phyloP scores from a whole-genome alignment of 768 basidiomycete genomes.

The Tylopilus cervinicoccineus region DNA sequence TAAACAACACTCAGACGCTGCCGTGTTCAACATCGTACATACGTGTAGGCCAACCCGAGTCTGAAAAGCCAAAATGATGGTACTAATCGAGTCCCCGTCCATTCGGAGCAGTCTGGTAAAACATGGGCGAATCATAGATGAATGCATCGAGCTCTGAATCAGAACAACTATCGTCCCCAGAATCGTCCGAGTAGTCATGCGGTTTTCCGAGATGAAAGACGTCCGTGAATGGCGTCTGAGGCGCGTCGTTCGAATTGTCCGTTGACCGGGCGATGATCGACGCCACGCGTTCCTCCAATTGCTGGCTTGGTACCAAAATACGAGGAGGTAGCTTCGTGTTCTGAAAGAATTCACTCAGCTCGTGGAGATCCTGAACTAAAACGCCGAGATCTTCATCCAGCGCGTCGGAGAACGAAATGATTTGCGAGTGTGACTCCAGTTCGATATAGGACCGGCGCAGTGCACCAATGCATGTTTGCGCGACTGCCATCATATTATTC shows the following conservation, averaged over 20 bases:
- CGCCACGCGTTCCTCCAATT: conserved; percentile 73
- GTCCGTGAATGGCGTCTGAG: conserved; percentile 78
- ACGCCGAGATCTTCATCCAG: conserved; percentile 70
- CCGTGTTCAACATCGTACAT: not conserved
- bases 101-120: conserved; percentile 45
- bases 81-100: conserved; percentile 26
- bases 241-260: conserved; percentile 46
- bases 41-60: not conserved
- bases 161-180: conserved; percentile 41
- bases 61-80: not conserved
- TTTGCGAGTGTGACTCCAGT: conserved; percentile 54
- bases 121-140: conserved; percentile 53
- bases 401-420: conserved; percentile 33
- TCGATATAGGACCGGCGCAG: conserved; percentile 68
- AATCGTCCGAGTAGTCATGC: conserved; percentile 39
- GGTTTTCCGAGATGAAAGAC: conserved; percentile 57
- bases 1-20: not conserved
- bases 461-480: conserved; percentile 75
- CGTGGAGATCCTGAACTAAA: conserved; percentile 72
- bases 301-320: conserved; percentile 48
- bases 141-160: conserved; percentile 50
- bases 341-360: conserved; percentile 72
- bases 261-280: conserved; percentile 83
- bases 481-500: conserved; percentile 78
- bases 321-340: conserved; percentile 33